Evolutionary conservation across 441 rosid species (phyloP), one percentile per base, ranked within the genome.

Genomic region (Metrosideros polymorpha): DNA sequence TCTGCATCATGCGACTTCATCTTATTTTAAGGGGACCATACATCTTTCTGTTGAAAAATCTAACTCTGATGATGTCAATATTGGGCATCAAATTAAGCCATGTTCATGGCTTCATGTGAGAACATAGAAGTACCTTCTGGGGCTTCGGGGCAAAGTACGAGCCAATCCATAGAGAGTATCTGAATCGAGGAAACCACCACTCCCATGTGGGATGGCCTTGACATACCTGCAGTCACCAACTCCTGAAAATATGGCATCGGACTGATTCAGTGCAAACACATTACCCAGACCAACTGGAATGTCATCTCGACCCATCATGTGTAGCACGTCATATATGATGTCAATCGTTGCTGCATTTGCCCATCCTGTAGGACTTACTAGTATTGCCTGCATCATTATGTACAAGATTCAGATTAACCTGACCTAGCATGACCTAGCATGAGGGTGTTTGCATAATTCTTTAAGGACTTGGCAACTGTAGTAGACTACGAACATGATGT

Each of bases 271-370:
- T 25, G 98, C 95, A 85, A 90, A 93, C 25, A 93, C 50, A 18
- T 93, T 91, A 76, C 99, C 99, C 3, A 96, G 87, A 79, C 98
- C 99, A 19, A 97, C 94, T 0, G 92, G 96, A 85, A 96, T 95
- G 91, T 95, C 99, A 9, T 97, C 99, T 0, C 99, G 98, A 49
- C 99, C 98, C 99, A 96, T 97, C 99, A 97, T 97, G 88, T 97
- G 99, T 87, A 96, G 92, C 56, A 97, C 86, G 89, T 97, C 99
- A 82, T 97, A 97, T 57, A 97, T 89, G 43, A 93, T 90, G 86
- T 97, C 99, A 4, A 96, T 92, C 4, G 99, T 95, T 82, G 99
- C 99, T 71, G 99, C 95, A 88, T 94, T 96, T 61, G 99, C 99
- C 99, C 99, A 97, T 4, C 99, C 99, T 0, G 92, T 94, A 52